Conservation (phyloP, 257 asterid species). For the Knoxia roxburghii region DNA sequence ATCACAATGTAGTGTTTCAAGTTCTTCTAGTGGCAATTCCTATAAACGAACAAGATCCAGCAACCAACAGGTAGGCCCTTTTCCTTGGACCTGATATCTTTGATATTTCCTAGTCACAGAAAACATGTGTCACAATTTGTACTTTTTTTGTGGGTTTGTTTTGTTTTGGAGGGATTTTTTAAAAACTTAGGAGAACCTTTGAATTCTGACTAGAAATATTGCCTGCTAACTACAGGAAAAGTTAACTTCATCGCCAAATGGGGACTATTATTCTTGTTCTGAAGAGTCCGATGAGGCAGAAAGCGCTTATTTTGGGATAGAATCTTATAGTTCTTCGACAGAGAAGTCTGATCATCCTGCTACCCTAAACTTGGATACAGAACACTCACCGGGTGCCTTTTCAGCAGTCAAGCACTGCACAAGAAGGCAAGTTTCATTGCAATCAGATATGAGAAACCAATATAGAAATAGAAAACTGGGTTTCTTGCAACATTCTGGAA, state of each 20-base stretch:
- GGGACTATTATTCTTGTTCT: constrained; percentile 51
- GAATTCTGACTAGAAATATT: constrained; percentile 7
- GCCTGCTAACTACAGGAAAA: constrained; percentile 33
- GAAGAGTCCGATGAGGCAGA: constrained; percentile 86
- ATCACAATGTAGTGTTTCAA: constrained; percentile 56
- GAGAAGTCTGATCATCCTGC: constrained; percentile 33
- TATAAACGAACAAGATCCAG: constrained; percentile 32
- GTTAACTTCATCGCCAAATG: constrained; percentile 19
- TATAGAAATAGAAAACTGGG: constrained; percentile 2
- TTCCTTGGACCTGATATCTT: no score
- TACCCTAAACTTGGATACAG: constrained; percentile 31
- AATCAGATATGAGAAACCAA: constrained; percentile 3
- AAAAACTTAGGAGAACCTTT: no score
- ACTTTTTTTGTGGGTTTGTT: no score
- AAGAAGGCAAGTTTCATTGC: constrained; percentile 6
- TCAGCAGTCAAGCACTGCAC: constrained; percentile 16
- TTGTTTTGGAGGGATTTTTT: no score
- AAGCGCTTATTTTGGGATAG: constrained; percentile 65
- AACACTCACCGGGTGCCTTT: constrained; percentile 31
- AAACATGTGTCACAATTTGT: no score
- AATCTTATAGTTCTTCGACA: constrained; percentile 28
- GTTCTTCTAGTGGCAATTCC: constrained; percentile 53
- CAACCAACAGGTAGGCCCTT: constrained; percentile 40
- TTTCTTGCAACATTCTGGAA: constrained; percentile 5
- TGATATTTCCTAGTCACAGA: no score